phyloP scores from a whole-genome alignment of 805 yeast genomes.

The Starmerella apicola region DNA sequence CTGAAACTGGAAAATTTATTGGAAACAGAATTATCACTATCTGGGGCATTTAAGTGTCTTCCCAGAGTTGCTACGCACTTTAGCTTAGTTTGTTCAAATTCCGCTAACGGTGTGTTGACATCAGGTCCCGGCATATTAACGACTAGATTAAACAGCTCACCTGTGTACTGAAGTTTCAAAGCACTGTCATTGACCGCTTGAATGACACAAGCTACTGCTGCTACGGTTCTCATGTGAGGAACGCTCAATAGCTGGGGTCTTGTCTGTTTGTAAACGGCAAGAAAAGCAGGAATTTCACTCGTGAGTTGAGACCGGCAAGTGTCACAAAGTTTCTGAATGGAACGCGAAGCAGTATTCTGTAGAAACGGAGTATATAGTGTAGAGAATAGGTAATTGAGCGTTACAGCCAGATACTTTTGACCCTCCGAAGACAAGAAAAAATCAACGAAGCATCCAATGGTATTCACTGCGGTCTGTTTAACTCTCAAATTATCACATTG shows the following conservation, averaged over 20 bases:
- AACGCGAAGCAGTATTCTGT: slow-evolving; percentile 37
- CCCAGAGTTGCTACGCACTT: slow-evolving; percentile 59
- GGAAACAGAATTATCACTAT: slow-evolving; percentile 9
- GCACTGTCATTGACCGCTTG: slow-evolving; percentile 20
- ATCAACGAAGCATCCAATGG: slow-evolving; percentile 47
- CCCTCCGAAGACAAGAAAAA: slow-evolving; percentile 43
- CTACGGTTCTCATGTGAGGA: slow-evolving; percentile 27
- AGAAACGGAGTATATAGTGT: slow-evolving; percentile 26
- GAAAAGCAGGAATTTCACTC: slow-evolving; percentile 22
- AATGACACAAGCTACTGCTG: slow-evolving; percentile 26
- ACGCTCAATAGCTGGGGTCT: slow-evolving; percentile 13
- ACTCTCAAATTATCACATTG: slow-evolving; percentile 24
- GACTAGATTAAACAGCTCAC: slow-evolving; percentile 7
- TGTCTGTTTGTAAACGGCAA: slow-evolving; percentile 22
- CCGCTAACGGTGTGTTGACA: slow-evolving; percentile 21
- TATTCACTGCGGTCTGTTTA: slow-evolving; percentile 40
- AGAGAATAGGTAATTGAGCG: slow-evolving; percentile 45
- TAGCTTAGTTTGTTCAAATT: slow-evolving; percentile 40
- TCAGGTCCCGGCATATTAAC: slow-evolving; percentile 8
- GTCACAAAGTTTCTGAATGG: slow-evolving; percentile 39
- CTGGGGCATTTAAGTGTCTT: slow-evolving; percentile 51
- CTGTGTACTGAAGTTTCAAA: slow-evolving; percentile 25
- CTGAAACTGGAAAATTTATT: no score
- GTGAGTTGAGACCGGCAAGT: slow-evolving; percentile 22
- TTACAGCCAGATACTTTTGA: slow-evolving; percentile 33